Evolutionary conservation across 2,329 filamentous ascomycete genomes (phyloP).

Genomic region (Ambrosiella xylebori): DNA sequence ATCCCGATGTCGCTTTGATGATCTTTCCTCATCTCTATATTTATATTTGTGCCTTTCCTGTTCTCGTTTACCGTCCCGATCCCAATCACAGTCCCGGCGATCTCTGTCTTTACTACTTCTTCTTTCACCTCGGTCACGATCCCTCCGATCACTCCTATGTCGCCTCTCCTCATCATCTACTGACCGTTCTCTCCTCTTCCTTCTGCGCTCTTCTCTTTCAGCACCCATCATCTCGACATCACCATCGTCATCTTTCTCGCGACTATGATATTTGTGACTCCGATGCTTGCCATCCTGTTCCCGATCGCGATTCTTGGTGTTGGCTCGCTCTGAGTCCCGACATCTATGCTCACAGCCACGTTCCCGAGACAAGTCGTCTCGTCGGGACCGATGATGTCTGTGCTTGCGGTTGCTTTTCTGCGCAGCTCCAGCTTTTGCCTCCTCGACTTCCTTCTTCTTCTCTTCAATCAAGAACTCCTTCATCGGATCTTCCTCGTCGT

Average conservation of each 20-base stretch:
- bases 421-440: conserved; percentile 34
- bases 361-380: neutral
- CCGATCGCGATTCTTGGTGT: neutral
- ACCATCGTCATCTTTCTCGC: conserved; percentile 16
- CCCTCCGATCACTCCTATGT: neutral
- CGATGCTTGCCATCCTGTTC: conserved; percentile 12
- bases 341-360: no score
- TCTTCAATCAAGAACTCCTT: conserved; percentile 77
- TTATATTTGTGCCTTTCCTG: neutral
- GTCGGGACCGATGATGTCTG: conserved; percentile 12
- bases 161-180: neutral
- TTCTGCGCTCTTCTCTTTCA: conserved; percentile 2
- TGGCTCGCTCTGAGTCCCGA: no score
- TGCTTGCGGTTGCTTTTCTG: conserved; percentile 26
- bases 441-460: conserved; percentile 75
- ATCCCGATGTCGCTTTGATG: conserved; percentile 11
- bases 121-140: neutral
- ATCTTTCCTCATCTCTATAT: conserved; percentile 16
- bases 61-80: neutral
- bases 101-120: neutral
- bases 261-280: conserved; percentile 25
- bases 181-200: conserved; percentile 10
- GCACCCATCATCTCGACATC: conserved; percentile 15
- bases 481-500: conserved; percentile 97
- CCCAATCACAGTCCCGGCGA: no score